Base-by-base conservation (phyloP, 768 basidiomycete genomes). In the Mycena maculata region DNA sequence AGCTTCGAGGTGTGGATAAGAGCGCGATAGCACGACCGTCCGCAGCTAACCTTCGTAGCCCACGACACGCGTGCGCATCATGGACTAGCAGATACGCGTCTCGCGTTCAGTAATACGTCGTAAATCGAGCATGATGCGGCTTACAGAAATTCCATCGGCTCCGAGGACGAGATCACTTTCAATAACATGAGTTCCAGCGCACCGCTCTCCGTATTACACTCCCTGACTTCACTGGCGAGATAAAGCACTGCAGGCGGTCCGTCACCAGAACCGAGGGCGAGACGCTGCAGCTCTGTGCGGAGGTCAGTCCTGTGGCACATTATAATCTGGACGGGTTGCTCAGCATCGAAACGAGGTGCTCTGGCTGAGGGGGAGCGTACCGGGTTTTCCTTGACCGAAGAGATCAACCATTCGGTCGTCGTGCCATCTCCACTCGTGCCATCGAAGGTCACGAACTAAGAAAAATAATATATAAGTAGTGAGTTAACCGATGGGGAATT, bases 61-160 rank as follows among this genome's bases (percentile, higher is more conserved):
- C 1, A 64, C 36, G 22, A 64, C 52, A 20, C 13, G 47, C 2
- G 63, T 64, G 28, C 63, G 63, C 10, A 58, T 42, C 3, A 28
- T 25, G 2, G 63, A 64, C 63, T 64, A 30, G 4, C 22, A 27
- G 3, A 6, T 36, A 8, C 13, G 9, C 1, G 20, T n/a, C n/a
- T n/a, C n/a, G n/a, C n/a, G n/a, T n/a, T n/a, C 10, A 45, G 44
- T n/a, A 3, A 7, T 20, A 8, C 1, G 1, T 27, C 7, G 18
- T 31, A 3, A 25, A 25, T 2, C 41, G 28, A 31, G 50, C 2
- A 20, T 12, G 20, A 41, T 25, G 2, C 0, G 10, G 15, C 63
- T 38, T 18, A 64, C 63, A 8, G 44, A 20, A 49, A 64, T 58
- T 2, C 63, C 63, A 33, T 64, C 63, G 1, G 63, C 63, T 0